Percentiles rank a stretch among this genome's conserved stretches.
phyloP scores from a whole-genome alignment of 495 filamentous ascomycete genomes.

The Usnea hakonensis region DNA sequence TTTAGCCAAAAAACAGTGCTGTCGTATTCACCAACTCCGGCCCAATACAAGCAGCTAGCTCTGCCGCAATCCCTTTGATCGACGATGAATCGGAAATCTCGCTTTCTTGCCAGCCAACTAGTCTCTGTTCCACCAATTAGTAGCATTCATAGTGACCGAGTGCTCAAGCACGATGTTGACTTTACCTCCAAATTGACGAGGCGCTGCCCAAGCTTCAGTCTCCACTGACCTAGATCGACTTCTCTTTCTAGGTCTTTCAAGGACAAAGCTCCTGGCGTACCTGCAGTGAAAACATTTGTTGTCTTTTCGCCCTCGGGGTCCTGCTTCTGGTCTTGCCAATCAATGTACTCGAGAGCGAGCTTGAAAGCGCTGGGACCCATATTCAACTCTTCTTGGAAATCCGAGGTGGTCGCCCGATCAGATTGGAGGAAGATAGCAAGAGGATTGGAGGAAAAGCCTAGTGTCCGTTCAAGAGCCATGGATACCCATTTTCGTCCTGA shows the following conservation, averaged over 20 bases:
- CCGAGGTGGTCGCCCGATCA: background rate
- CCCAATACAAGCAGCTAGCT: slow-evolving; percentile 71
- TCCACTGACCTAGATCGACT: slow-evolving; percentile 56
- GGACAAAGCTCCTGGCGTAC: slow-evolving; percentile 74
- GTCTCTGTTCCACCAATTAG: slow-evolving; percentile 36
- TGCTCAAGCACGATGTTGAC: background rate
- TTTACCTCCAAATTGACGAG: slow-evolving; percentile 42
- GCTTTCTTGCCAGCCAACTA: slow-evolving; percentile 61
- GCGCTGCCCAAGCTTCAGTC: slow-evolving; percentile 35
- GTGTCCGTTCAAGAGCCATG: slow-evolving; percentile 45
- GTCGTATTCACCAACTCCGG: slow-evolving; percentile 51
- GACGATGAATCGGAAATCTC: slow-evolving; percentile 42
- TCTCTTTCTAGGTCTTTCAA: slow-evolving; percentile 48
- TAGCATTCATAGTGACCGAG: background rate
- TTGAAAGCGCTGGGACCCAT: slow-evolving; percentile 11
- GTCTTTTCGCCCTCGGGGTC: slow-evolving; percentile 34
- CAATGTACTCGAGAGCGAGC: slow-evolving; percentile 14
- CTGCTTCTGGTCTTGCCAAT: slow-evolving; percentile 18
- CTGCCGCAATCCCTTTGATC: slow-evolving; percentile 61
- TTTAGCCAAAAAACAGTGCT: slow-evolving; percentile 12
- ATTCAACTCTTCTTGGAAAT: slow-evolving; percentile 9
- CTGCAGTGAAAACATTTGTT: slow-evolving; percentile 50
- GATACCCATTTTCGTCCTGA: slow-evolving; percentile 61
- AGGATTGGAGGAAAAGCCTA: slow-evolving; percentile 9
- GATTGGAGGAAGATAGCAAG: background rate